Evolutionary conservation across 257 asterid species (phyloP).

Genomic region (Ballota nigra): DNA sequence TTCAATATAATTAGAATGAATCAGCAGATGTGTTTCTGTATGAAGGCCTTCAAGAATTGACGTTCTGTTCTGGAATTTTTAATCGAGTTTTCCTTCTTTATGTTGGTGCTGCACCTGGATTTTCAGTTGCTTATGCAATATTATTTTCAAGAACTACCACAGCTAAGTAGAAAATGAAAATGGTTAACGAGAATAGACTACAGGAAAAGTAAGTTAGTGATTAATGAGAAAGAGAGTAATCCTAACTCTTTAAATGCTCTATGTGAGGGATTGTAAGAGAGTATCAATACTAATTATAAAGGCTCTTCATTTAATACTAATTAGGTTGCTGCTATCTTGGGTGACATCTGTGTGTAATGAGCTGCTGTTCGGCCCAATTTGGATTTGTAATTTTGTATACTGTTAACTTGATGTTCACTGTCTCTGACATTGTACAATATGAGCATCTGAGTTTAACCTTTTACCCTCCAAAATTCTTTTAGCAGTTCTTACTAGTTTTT

Average conservation of each 20-base stretch:
- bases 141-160: neutral
- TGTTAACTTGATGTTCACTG: neutral
- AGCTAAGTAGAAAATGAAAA: neutral
- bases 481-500: neutral
- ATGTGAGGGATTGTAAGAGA: no score
- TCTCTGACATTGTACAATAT: neutral
- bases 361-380: neutral
- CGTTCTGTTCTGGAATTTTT: neutral
- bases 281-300: neutral
- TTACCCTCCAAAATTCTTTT: neutral
- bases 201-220: neutral
- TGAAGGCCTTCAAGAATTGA: neutral
- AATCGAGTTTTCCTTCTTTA: constrained; percentile 11
- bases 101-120: neutral
- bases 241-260: no score
- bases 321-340: neutral
- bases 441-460: neutral
- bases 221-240: neutral
- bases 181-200: neutral
- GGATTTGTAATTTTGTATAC: neutral
- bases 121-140: neutral
- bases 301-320: neutral
- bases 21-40: neutral
- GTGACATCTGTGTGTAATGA: neutral
- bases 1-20: neutral